These are phyloP conservation scores for Penicillium fimorum DNA, from an alignment of 495 filamentous ascomycete species.

Conservation along the genomic window DNA sequence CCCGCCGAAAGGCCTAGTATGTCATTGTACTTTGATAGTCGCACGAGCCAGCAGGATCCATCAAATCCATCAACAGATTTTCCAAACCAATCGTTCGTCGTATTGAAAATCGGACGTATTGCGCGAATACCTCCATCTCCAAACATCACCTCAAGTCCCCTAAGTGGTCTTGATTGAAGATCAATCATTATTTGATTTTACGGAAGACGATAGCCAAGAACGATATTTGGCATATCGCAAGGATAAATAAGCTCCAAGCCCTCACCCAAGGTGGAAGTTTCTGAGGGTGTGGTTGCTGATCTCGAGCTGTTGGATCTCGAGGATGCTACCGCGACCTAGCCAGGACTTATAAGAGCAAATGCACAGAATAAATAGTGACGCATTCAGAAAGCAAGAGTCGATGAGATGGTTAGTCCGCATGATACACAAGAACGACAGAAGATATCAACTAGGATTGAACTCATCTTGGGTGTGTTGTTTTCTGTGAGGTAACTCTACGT, in stretches of 20 bases:
- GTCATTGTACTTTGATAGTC: not conserved
- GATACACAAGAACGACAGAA: too few relatives aligned
- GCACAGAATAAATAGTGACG: too few relatives aligned
- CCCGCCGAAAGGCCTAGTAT: not conserved
- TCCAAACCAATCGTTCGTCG: not conserved
- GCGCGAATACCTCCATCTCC: not conserved
- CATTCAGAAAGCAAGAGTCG: too few relatives aligned
- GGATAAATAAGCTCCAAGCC: constrained; percentile 2
- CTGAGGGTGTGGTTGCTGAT: constrained; percentile 61
- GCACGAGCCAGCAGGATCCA: not conserved
- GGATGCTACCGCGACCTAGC: constrained; percentile 46
- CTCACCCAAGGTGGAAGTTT: too few relatives aligned
- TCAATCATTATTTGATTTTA: not conserved
- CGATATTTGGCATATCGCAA: not conserved
- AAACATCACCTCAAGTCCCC: not conserved
- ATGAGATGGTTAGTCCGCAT: too few relatives aligned
- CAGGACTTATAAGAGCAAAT: too few relatives aligned
- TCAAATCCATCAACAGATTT: not conserved
- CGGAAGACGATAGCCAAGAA: not conserved
- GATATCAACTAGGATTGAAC: too few relatives aligned
- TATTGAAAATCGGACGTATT: too few relatives aligned
- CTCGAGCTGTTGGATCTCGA: constrained; percentile 76
- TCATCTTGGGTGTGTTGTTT: too few relatives aligned
- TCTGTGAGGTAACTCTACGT: too few relatives aligned
- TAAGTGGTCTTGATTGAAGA: not conserved